A percentile compares a stretch with the other conserved stretches of the same genome.
phyloP scores from a whole-genome alignment of 2,329 filamentous ascomycete species.

The Biscogniauxia marginata region DNA sequence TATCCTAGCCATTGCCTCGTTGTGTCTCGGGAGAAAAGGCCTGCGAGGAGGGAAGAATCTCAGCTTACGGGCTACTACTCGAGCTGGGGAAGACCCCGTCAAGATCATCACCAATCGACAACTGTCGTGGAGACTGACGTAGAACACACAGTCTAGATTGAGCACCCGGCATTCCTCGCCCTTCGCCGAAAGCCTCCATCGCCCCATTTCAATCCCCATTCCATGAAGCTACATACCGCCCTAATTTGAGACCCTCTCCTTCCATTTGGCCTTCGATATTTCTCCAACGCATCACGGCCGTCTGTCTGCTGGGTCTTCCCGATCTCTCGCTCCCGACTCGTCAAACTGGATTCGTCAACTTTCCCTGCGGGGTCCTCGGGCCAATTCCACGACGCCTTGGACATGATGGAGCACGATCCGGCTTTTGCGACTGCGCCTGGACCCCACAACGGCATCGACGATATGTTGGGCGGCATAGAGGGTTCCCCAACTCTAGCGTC shows the following conservation, averaged over 20 bases:
- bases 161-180: slow-evolving; percentile 22
- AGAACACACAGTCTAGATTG: slow-evolving; percentile 12
- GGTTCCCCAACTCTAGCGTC: slow-evolving; percentile 42
- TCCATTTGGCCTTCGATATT: slow-evolving; percentile 10
- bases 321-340: slow-evolving; percentile 3
- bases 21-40: background rate
- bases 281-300: slow-evolving; percentile 7
- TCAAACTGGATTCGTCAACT: slow-evolving; percentile 51
- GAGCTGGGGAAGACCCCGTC: slow-evolving; percentile 4
- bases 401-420: slow-evolving; percentile 49
- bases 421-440: slow-evolving; percentile 8
- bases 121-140: slow-evolving; percentile 16
- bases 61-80: slow-evolving; percentile 1
- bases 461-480: slow-evolving; percentile 50
- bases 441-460: slow-evolving; percentile 43
- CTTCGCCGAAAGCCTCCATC: slow-evolving; percentile 10
- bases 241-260: slow-evolving; percentile 21
- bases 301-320: background rate
- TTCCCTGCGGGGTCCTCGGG: slow-evolving; percentile 48
- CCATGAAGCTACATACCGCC: slow-evolving; percentile 19
- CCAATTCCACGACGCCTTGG: slow-evolving; percentile 53
- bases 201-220: slow-evolving; percentile 19
- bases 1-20: background rate
- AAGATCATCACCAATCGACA: slow-evolving; percentile 13
- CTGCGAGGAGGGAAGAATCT: background rate